Conservation (phyloP, 2,329 filamentous ascomycete genomes). For the Cercospora sp. region DNA sequence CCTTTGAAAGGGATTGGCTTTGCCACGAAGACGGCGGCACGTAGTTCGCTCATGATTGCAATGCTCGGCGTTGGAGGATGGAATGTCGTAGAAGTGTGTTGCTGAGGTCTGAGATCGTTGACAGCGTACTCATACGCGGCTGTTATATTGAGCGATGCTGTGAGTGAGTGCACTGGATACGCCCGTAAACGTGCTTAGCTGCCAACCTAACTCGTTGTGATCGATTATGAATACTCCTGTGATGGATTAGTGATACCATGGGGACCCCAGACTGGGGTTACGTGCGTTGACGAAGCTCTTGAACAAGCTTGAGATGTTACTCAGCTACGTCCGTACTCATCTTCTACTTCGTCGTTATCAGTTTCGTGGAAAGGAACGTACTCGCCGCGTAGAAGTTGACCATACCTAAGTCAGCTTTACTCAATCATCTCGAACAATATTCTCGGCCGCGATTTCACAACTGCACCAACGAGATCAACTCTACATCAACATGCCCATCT, state of each 20-base stretch:
- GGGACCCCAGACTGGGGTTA: not conserved
- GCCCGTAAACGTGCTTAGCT: not conserved
- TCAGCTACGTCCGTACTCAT: not conserved
- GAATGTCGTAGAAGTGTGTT: not conserved
- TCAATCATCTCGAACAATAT: not conserved
- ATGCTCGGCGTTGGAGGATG: not conserved
- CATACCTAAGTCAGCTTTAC: not conserved
- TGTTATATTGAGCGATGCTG: not conserved
- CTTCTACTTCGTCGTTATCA: not conserved
- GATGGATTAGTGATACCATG: not conserved
- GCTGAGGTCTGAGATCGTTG: not conserved
- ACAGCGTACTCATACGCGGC: not conserved
- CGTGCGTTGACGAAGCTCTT: not conserved
- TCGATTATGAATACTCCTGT: not conserved
- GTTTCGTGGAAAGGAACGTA: not conserved
- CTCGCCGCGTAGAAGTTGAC: not conserved
- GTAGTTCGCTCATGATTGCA: not conserved
- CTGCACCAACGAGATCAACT: not conserved
- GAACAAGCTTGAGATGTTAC: not conserved
- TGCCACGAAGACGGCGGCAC: slow-evolving; percentile 15
- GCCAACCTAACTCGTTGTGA: not conserved
- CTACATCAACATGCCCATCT: not conserved
- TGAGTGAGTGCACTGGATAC: not conserved
- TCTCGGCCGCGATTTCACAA: not conserved
- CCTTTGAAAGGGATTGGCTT: slow-evolving; percentile 12